A percentile compares a stretch with the other conserved stretches of the same genome.
phyloP scores from a whole-genome alignment of 768 basidiomycete species.

The Termitomyces sp. region DNA sequence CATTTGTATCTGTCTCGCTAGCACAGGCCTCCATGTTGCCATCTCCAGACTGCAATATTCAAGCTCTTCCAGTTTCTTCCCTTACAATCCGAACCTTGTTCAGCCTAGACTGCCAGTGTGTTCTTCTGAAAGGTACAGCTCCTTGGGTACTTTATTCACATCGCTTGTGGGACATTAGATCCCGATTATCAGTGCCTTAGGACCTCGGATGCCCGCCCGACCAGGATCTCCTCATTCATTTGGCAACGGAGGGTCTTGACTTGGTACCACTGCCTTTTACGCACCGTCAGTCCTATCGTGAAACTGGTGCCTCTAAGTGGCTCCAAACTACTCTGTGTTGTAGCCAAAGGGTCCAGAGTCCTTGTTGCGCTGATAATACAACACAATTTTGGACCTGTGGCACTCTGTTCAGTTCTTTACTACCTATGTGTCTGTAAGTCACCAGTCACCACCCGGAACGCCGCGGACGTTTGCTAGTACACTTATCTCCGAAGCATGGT shows the following conservation, averaged over 20 bases:
- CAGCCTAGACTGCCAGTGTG: background rate
- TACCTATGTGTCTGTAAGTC: background rate
- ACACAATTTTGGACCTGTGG: too few species aligned
- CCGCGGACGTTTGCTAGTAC: background rate
- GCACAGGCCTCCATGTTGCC: background rate
- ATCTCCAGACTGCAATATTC: background rate
- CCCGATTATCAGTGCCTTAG: background rate
- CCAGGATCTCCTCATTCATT: background rate
- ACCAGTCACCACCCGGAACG: background rate
- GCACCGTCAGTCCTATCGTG: too few species aligned
- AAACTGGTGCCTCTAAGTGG: too few species aligned
- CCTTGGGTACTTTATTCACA: background rate
- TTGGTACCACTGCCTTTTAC: background rate
- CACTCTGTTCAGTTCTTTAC: background rate
- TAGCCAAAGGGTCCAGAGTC: background rate
- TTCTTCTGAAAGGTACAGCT: background rate
- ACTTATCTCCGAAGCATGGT: background rate
- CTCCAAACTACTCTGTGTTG: background rate
- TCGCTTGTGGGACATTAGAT: background rate
- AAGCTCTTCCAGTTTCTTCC: background rate
- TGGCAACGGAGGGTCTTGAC: background rate
- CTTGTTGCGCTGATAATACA: background rate
- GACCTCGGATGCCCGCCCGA: background rate
- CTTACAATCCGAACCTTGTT: too few species aligned
- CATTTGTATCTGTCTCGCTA: background rate